Base-by-base conservation (phyloP, 1,284 basidiomycete species). In the Pascua sp. region DNA sequence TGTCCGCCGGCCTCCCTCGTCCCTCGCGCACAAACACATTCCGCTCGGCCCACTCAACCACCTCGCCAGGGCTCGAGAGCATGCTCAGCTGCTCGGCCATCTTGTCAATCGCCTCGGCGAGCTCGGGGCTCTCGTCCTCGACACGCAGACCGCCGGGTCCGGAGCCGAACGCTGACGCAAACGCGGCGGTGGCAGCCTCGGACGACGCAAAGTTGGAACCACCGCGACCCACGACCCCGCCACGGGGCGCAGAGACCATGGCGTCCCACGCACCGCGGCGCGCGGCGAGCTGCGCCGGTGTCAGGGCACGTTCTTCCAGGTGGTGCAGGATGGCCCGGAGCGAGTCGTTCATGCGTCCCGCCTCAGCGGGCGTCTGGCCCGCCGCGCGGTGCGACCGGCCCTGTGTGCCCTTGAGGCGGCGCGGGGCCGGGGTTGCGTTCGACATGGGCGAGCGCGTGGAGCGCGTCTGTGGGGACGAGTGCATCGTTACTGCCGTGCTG, bases 11-110 rank as follows among this genome's bases (percentile, higher is more conserved):
- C 77, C 70, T 11, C 11, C 3, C 82, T 82, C 63, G 84, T 81
- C 38, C 75, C 81, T 38, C 36, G 24, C 48, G 47, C 18, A 47
- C 56, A 69, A 91, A 91, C 1, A 92, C 84, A 56, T 87, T 84
- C 16, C 79, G 75, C 67, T 82, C 80, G 11, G 88, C 85, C 90
- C 90, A 94, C 44, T 85, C 81, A 41, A 93, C 78, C 36, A 93
- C 80, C 56, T 88, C 83, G 49, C 84, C 78, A 67, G 92, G 89
- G 2, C 83, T 86, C 18, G 80, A 76, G 63, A 88, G 88, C 8
- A 83, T 66, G 48, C 86, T 82, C 79, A 93, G 87, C 59, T 84
- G 83, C 68, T 91, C 89, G 69, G 84, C 85, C 67, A 88, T 85
- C 40, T 81, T 78, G 66, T 91, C 90, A n/a, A 90, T 48, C 47